A percentile compares a stretch with the other conserved stretches of the same genome.
These are phyloP conservation scores for Actinomortierella wolfii DNA, from an alignment of 371 early-diverging fungal genomes.

Conservation along the genomic window DNA sequence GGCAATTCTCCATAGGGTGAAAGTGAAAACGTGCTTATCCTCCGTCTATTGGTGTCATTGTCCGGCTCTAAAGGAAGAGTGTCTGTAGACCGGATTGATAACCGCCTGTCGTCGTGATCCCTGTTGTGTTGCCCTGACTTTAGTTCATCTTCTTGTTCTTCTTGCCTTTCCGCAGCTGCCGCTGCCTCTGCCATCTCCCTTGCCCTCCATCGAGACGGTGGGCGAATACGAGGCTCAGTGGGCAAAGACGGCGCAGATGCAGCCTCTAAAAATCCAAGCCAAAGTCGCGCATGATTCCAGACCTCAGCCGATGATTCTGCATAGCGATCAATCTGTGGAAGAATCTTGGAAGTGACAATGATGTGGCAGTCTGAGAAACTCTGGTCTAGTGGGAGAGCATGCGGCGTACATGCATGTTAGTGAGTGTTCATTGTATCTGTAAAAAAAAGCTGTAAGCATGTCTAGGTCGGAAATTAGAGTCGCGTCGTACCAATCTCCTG, in stretches of 20 bases:
- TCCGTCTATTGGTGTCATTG: too few species aligned
- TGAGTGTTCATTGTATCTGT: not conserved
- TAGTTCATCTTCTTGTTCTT: too few species aligned
- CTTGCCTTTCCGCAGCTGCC: too few species aligned
- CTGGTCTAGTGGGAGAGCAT: conserved; percentile 43
- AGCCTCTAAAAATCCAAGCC: conserved; percentile 36
- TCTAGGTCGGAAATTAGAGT: not conserved
- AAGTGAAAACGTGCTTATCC: too few species aligned
- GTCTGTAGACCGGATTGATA: too few species aligned
- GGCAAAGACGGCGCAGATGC: conserved; percentile 1
- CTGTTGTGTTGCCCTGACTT: too few species aligned
- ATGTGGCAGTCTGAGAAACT: conserved; percentile 58
- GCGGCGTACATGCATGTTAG: not conserved
- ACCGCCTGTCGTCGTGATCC: too few species aligned
- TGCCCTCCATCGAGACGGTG: too few species aligned
- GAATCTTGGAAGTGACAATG: conserved; percentile 50
- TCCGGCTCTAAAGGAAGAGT: too few species aligned
- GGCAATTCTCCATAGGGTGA: too few species aligned
- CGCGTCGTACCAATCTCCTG: conserved; percentile 49
- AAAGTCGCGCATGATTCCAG: conserved; percentile 43
- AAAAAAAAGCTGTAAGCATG: not conserved
- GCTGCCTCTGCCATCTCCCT: too few species aligned
- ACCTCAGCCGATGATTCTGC: conserved; percentile 48
- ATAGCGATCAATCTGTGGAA: conserved; percentile 55
- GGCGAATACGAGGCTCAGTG: too few species aligned